These are phyloP conservation scores for Middelhovenomyces tepae DNA, from an alignment of 805 yeast species.

Conservation along the genomic window DNA sequence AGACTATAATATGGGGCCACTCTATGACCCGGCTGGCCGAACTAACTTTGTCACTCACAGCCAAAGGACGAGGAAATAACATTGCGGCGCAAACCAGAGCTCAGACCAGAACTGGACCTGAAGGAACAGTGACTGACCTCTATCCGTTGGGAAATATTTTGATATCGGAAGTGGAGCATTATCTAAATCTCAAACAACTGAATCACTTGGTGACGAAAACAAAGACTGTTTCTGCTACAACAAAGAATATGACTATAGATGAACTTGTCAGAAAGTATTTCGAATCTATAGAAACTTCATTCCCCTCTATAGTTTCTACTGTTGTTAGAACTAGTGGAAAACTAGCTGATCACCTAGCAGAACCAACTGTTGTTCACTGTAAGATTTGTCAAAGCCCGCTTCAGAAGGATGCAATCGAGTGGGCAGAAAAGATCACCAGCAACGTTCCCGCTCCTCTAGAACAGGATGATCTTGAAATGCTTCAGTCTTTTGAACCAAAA, in stretches of 20 bases:
- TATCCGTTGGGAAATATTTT: not conserved
- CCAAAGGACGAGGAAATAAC: constrained; percentile 76
- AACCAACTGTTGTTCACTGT: no score
- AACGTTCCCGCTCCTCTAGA: no score
- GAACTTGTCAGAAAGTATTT: constrained; percentile 72
- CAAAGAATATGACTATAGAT: constrained; percentile 71
- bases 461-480: no score
- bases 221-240: constrained; percentile 31
- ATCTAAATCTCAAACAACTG: not conserved
- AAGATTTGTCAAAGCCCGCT: no score
- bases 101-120: no score
- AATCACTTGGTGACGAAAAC: constrained; percentile 16
- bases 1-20: constrained; percentile 63
- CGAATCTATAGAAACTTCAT: constrained; percentile 59
- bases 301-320: constrained; percentile 85
- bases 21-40: constrained; percentile 80
- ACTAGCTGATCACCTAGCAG: no score
- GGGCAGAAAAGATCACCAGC: no score
- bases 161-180: constrained; percentile 1
- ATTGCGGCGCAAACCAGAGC: constrained; percentile 42
- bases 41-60: constrained; percentile 66
- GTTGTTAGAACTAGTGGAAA: constrained; percentile 86
- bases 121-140: constrained; percentile 32
- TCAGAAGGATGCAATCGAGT: no score
- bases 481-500: no score